Percentiles rank a stretch among this genome's conserved stretches.
phyloP scores from a whole-genome alignment of 2,329 filamentous ascomycete species.

The Aotearoamyces nothofagi region DNA sequence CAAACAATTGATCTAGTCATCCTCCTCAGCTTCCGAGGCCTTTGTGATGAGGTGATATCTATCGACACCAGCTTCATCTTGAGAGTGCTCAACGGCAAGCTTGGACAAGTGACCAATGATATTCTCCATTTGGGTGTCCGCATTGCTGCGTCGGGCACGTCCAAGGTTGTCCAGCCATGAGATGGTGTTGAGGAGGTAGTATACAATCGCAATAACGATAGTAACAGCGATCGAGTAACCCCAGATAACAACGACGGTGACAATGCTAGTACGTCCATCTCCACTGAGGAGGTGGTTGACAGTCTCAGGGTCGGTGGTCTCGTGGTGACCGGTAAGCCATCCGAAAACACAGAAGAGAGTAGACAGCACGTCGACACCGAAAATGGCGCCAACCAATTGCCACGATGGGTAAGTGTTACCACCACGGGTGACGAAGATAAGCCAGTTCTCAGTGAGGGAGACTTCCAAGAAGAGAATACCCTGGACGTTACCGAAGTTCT shows the following conservation, averaged over 20 bases:
- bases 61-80: constrained; percentile 26
- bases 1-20: constrained; percentile 15
- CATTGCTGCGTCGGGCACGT: constrained; percentile 42
- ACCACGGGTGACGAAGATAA: constrained; percentile 65
- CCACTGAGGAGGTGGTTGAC: constrained; percentile 19
- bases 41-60: constrained; percentile 15
- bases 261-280: constrained; percentile 30
- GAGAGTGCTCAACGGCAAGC: constrained; percentile 43
- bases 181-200: constrained; percentile 45
- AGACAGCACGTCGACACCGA: constrained; percentile 54
- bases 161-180: constrained; percentile 44
- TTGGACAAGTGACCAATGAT: constrained; percentile 49
- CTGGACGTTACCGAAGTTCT: constrained; percentile 61
- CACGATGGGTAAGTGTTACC: constrained; percentile 60
- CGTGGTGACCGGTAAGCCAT: constrained; percentile 44
- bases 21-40: constrained; percentile 17
- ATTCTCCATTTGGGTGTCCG: constrained; percentile 51
- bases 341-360: constrained; percentile 65
- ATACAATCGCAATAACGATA: constrained; percentile 50
- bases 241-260: constrained; percentile 51
- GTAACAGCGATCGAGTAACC: constrained; percentile 50
- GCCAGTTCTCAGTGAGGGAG: constrained; percentile 61
- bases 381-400: constrained; percentile 57
- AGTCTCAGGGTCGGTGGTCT: constrained; percentile 21
- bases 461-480: constrained; percentile 63